Conservation (phyloP, 306 rosid genomes). For the Dryas alaskensis region DNA sequence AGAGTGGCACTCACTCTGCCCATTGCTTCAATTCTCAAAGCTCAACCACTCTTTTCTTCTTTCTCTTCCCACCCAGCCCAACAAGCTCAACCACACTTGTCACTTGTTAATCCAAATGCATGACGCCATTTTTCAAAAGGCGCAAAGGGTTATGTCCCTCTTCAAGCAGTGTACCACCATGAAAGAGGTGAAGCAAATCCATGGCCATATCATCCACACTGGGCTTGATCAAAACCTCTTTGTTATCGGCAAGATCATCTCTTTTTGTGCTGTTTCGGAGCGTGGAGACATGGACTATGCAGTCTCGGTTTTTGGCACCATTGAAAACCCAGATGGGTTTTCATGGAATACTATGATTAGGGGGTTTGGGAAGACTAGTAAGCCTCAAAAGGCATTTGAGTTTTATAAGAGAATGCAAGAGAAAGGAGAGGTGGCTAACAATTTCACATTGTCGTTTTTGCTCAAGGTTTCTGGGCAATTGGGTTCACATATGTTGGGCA, state of each 20-base stretch:
- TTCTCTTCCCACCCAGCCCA: slow-evolving; percentile 1
- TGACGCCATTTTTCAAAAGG: slow-evolving; percentile 27
- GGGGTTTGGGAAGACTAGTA: slow-evolving; percentile 49
- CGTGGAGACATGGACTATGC: slow-evolving; percentile 54
- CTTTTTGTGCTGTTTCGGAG: slow-evolving; percentile 44
- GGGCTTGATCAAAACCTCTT: slow-evolving; percentile 50
- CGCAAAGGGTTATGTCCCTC: slow-evolving; percentile 42
- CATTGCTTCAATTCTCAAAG: too few species aligned
- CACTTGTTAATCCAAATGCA: slow-evolving; percentile 5
- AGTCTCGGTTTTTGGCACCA: slow-evolving; percentile 36
- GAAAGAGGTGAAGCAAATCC: slow-evolving; percentile 49
- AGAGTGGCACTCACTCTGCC: too few species aligned
- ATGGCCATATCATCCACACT: slow-evolving; percentile 39
- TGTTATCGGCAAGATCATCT: slow-evolving; percentile 53
- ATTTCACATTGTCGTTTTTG: slow-evolving; percentile 66
- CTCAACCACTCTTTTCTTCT: slow-evolving; percentile 1
- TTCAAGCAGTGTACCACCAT: slow-evolving; percentile 51
- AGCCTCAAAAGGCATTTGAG: slow-evolving; percentile 41
- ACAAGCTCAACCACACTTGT: background rate
- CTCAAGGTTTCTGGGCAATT: slow-evolving; percentile 47
- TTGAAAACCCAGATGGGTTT: slow-evolving; percentile 60
- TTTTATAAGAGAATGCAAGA: slow-evolving; percentile 52
- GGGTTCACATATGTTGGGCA: slow-evolving; percentile 42
- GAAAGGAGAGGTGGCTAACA: slow-evolving; percentile 34
- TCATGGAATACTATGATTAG: slow-evolving; percentile 74